Evolutionary conservation across 331 rosid species (phyloP), one percentile per base, ranked within the genome.

Genomic region (Quercus phellos): DNA sequence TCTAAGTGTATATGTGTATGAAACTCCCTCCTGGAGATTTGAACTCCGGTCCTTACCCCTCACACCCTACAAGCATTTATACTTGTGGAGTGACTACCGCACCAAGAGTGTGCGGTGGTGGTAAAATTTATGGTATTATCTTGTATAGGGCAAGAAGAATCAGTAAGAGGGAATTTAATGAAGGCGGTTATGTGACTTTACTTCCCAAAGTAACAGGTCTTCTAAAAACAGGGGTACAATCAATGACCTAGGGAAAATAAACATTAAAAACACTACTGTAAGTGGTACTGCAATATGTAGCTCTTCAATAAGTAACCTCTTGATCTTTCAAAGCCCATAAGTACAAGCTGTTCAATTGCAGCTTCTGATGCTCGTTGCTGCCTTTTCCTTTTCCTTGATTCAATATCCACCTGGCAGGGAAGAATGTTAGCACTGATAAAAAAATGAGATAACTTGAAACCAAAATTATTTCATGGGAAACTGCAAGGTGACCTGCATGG

Each of bases 291-390:
- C 35, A 19, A 73, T 56, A 66, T n/a, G 2, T 30, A 8, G 43
- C 19, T 8, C 29, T 53, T 18, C 51, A 32, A 46, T 46, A 6
- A 21, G 63, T 27, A 84, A 94, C 99, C 99, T 89, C 73, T 86
- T 69, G 95, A 85, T 84, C 90, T 89, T 75, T 89, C 89, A 46
- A 92, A 94, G 22, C 99, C 99, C 97, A 90, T 90, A 69, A 55
- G 64, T 38, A 89, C 90, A 43, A 89, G 77, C 22, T 75, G 72
- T 79, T 89, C 92, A 64, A 94, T 78, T 78, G 80, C 82, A 85
- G 90, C 79, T 56, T 90, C 89, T 54, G 11, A 72, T 73, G 77
- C 79, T 82, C 81, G 59, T 72, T 43, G 74, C 78, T 74, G 77
- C 75, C 91, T 84, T 85, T 92, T 90, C 85, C 90, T 76, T 88